These are phyloP conservation scores for Calamus simplicifolius DNA, from an alignment of 176 grass and related monocot genomes.

Conservation along the genomic window DNA sequence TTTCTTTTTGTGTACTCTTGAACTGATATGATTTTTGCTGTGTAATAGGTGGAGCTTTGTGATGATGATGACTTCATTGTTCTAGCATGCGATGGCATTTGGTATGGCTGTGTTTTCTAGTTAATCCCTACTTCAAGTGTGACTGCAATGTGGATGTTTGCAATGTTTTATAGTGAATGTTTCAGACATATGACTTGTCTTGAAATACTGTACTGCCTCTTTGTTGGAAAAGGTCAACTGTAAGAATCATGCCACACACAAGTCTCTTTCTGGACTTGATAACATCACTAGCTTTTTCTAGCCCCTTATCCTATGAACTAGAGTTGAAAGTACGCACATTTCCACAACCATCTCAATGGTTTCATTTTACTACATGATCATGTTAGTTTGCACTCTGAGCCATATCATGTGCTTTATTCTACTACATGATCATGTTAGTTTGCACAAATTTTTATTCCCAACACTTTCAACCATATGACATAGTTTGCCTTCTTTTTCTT, in stretches of 20 bases:
- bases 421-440: not conserved
- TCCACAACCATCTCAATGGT: not conserved
- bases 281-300: too few species aligned
- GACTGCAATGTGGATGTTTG: too few species aligned
- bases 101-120: constrained; percentile 36
- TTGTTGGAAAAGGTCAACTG: too few species aligned
- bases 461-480: not conserved
- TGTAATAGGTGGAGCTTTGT: constrained; percentile 66
- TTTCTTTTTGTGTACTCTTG: not conserved
- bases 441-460: not conserved
- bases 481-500: too few species aligned
- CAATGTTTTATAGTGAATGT: not conserved
- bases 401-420: not conserved
- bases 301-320: too few species aligned
- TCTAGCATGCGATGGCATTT: constrained; percentile 95
- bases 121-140: not conserved
- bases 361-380: not conserved
- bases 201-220: too few species aligned
- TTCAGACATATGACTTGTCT: not conserved
- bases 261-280: too few species aligned
- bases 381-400: not conserved
- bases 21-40: constrained; percentile 12
- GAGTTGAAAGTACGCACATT: not conserved
- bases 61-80: constrained; percentile 90
- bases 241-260: too few species aligned